Base-by-base conservation (phyloP, 129 eudicot genomes). In the Logfia minima region DNA sequence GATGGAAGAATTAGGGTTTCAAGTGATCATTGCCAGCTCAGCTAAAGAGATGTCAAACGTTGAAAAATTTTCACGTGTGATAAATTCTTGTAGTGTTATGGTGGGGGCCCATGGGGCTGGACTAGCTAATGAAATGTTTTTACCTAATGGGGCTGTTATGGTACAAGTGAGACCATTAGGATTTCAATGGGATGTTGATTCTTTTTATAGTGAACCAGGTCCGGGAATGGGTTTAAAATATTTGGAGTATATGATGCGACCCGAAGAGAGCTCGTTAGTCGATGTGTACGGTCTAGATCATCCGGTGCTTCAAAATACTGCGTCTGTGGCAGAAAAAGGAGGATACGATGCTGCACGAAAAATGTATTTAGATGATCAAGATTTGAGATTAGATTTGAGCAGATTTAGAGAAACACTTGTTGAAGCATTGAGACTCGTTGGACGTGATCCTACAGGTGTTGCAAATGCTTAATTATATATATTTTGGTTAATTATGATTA, bases 21-120 rank as follows among this genome's bases (percentile, higher is more conserved):
- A 53, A 24, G 82, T 78, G 75, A 78, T 78, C 70, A 68, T 78
- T 18, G 82, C 82, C 13, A 78, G 82, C 21, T 78, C 76, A 5
- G 74, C 74, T 1, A 61, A 78, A n/a, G 82, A 78, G 24, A 78
- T 78, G 82, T 59, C 76, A 21, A 41, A 61, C 62, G 69, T 78
- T 26, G 82, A 78, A 48, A 45, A 60, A 62, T 78, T 78, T 70
- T 78, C 82, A 4, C 75, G 66, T 28, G 76, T 83, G 74, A 74
- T 83, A 14, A 79, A 48, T 60, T 61, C 78, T 1, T 68, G 81
- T n/a, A 76, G 68, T 70, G 81, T 83, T 51, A 60, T 83, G 81
- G 87, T 79, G 41, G 87, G 87, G 51, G 84, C 78, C 11, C 87
- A 83, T 56, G 87, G 84, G 32, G 84, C 87, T 4, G 87, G 87